Evolutionary conservation across 345 rosid genomes (phyloP).

Genomic region (Erucastrum elatum): DNA sequence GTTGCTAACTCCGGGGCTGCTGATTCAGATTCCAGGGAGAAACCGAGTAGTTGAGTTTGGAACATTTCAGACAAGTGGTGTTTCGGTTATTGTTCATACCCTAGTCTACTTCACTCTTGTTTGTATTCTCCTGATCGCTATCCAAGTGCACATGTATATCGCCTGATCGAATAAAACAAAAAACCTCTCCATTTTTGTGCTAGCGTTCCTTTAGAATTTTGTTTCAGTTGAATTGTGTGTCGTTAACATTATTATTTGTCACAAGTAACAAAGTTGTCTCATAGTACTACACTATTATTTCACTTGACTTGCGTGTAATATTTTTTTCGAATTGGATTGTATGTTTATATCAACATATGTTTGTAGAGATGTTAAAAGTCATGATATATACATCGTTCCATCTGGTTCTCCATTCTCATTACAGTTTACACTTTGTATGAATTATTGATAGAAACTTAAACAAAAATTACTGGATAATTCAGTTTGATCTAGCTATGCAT

Average conservation of each 20-base stretch:
- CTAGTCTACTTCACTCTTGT: slow-evolving; percentile 71
- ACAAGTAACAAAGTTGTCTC: background rate
- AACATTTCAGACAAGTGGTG: slow-evolving; percentile 86
- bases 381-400: background rate
- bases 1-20: slow-evolving; percentile 79
- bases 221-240: background rate
- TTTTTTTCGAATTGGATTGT: too few relatives aligned
- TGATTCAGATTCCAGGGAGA: slow-evolving; percentile 76
- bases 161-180: slow-evolving; percentile 30
- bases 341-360: background rate
- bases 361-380: background rate
- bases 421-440: background rate
- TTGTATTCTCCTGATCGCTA: slow-evolving; percentile 82
- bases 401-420: background rate
- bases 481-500: background rate
- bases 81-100: slow-evolving; percentile 77
- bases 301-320: background rate
- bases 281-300: background rate
- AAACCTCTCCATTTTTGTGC: slow-evolving; percentile 11
- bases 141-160: slow-evolving; percentile 76
- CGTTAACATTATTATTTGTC: slow-evolving; percentile 9
- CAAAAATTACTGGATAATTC: background rate
- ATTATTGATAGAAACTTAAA: background rate
- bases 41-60: slow-evolving; percentile 65
- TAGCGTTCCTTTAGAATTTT: background rate